These are phyloP conservation scores for Volutella citrinella DNA, from an alignment of 2,329 filamentous ascomycete species.

Conservation along the genomic window DNA sequence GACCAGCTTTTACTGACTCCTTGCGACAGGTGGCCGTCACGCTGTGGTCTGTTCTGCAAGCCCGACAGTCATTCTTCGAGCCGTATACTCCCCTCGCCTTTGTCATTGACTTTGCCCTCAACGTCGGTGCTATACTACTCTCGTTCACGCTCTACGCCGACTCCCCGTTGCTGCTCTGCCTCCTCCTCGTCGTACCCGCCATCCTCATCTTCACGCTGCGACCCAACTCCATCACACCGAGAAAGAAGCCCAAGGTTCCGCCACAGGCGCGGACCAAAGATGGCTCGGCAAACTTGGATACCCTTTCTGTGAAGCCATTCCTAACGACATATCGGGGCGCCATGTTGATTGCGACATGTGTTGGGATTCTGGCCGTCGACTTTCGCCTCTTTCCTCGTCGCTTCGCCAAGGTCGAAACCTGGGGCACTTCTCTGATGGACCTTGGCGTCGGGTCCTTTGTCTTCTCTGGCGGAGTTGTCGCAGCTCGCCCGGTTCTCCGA, in stretches of 20 bases:
- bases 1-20: constrained; percentile 18
- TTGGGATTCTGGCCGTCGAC: constrained; percentile 95
- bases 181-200: constrained; percentile 71
- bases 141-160: constrained; percentile 82
- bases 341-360: constrained; percentile 87
- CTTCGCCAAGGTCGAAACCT: constrained; percentile 98
- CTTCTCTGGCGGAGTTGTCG: constrained; percentile 89
- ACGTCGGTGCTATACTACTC: constrained; percentile 77
- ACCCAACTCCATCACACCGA: constrained; percentile 30
- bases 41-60: constrained; percentile 86
- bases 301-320: constrained; percentile 82
- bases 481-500: constrained; percentile 75
- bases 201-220: constrained; percentile 58
- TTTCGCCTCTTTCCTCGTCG: constrained; percentile 89
- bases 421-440: constrained; percentile 99
- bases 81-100: constrained; percentile 67
- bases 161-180: constrained; percentile 68
- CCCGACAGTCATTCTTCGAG: constrained; percentile 78
- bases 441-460: constrained; percentile 96
- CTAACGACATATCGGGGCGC: constrained; percentile 85
- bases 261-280: constrained; percentile 38
- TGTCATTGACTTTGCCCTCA: constrained; percentile 81
- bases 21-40: constrained; percentile 67
- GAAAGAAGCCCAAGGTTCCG: constrained; percentile 48
- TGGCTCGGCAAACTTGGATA: constrained; percentile 25